phyloP scores from a whole-genome alignment of 805 yeast species.

The Torulaspora delbrueckii region DNA sequence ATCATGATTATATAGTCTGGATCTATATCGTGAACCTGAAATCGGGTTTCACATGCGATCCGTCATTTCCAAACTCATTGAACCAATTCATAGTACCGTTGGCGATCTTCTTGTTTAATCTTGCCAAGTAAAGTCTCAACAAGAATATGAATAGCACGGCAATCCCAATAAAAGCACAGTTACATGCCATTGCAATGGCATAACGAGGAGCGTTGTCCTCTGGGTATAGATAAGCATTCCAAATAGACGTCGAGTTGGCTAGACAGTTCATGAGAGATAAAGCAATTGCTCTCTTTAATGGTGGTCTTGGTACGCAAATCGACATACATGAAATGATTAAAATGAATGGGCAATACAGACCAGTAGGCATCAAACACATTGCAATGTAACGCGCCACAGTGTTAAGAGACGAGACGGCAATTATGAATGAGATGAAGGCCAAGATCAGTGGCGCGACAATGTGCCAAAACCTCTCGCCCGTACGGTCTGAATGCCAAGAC shows the following conservation, averaged over 20 bases:
- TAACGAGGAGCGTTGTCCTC: conserved; percentile 43
- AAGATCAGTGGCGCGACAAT: conserved; percentile 41
- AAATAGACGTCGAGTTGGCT: conserved; percentile 52
- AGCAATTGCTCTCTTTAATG: conserved; percentile 55
- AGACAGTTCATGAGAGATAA: conserved; percentile 53
- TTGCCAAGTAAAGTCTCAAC: conserved; percentile 38
- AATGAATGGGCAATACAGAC: conserved; percentile 51
- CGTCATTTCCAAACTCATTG: conserved; percentile 45
- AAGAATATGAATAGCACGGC: conserved; percentile 40
- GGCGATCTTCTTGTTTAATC: conserved; percentile 41
- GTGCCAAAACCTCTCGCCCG: conserved; percentile 52
- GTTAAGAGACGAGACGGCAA: conserved; percentile 47
- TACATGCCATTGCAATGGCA: conserved; percentile 44
- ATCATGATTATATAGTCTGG: not conserved
- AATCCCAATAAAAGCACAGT: conserved; percentile 43
- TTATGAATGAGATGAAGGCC: conserved; percentile 38
- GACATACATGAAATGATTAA: conserved; percentile 53
- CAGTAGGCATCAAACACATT: conserved; percentile 56
- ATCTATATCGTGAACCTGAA: conserved; percentile 36
- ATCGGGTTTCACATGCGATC: conserved; percentile 40
- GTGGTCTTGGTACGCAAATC: conserved; percentile 52
- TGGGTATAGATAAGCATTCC: conserved; percentile 52
- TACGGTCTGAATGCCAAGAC: conserved; percentile 53
- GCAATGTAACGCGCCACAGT: conserved; percentile 56
- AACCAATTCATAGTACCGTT: conserved; percentile 48